Evolutionary conservation across 495 filamentous ascomycete genomes (phyloP).

Genomic region (Platismatia glauca): DNA sequence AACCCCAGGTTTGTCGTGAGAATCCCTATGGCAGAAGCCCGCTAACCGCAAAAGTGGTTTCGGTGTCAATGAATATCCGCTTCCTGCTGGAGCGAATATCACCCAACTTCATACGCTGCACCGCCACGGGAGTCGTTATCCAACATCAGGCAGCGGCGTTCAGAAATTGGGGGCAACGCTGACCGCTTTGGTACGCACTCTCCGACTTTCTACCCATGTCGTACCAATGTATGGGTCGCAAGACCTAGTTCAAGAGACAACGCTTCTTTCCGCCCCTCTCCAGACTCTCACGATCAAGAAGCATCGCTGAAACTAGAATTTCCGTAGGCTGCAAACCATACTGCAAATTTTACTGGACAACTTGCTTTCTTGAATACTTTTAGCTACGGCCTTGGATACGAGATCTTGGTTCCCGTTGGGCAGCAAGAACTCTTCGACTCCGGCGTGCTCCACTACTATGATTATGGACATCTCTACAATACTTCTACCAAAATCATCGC

Average conservation of each 20-base stretch:
- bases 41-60: constrained; percentile 31
- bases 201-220: background rate
- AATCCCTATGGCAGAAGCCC: background rate
- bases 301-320: background rate
- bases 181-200: constrained; percentile 13
- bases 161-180: constrained; percentile 28
- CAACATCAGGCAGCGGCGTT: constrained; percentile 29
- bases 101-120: constrained; percentile 44
- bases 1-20: constrained; percentile 12
- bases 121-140: constrained; percentile 38
- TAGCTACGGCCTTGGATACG: constrained; percentile 40
- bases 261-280: background rate
- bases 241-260: background rate
- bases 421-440: constrained; percentile 44
- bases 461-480: constrained; percentile 53
- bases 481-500: constrained; percentile 53
- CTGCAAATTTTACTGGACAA: constrained; percentile 36
- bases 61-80: constrained; percentile 47
- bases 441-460: constrained; percentile 48
- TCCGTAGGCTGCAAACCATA: constrained; percentile 18
- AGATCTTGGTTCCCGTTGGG: constrained; percentile 45
- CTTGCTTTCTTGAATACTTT: constrained; percentile 44
- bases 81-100: constrained; percentile 47
- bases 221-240: background rate
- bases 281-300: background rate